Percentiles rank a stretch among this genome's conserved stretches.
These are phyloP conservation scores for Penicillium thymicola DNA, from an alignment of 2,329 filamentous ascomycete genomes.

Conservation along the genomic window DNA sequence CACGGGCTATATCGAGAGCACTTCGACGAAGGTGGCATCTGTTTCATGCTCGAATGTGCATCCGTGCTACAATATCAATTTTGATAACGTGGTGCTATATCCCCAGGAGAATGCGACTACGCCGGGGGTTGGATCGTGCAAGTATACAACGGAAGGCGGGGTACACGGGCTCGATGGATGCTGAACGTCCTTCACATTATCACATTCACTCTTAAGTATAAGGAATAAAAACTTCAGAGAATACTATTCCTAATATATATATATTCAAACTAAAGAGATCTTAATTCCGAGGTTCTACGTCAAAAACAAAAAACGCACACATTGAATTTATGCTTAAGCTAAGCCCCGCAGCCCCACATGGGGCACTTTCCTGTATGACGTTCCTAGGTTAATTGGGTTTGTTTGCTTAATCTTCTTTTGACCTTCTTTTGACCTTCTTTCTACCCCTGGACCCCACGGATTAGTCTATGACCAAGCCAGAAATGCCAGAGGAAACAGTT, in stretches of 20 bases:
- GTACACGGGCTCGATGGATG: conserved; percentile 33
- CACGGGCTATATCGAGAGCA: conserved; percentile 45
- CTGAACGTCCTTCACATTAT: not conserved
- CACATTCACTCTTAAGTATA: too few relatives aligned
- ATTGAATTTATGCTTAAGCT: not conserved
- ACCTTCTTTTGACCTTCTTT: not conserved
- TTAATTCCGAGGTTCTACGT: not conserved
- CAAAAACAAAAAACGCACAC: not conserved
- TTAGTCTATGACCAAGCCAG: not conserved
- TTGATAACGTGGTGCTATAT: conserved; percentile 42
- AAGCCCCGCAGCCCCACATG: not conserved
- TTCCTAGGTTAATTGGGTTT: not conserved
- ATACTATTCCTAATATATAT: too few relatives aligned
- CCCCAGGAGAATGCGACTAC: conserved; percentile 32
- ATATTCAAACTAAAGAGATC: not conserved
- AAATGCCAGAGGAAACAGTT: conserved; percentile 33
- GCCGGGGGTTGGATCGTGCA: conserved; percentile 36
- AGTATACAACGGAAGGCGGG: conserved; percentile 37
- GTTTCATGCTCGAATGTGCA: conserved; percentile 49
- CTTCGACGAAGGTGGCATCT: conserved; percentile 14
- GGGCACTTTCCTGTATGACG: not conserved
- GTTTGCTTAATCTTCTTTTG: not conserved
- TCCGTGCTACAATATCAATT: conserved; percentile 52
- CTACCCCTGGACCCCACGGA: too few relatives aligned
- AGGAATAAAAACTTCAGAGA: too few relatives aligned